Percentiles rank a stretch among this genome's conserved stretches.
phyloP scores from a whole-genome alignment of 2,329 filamentous ascomycete genomes.

The Exserohilum turcica region DNA sequence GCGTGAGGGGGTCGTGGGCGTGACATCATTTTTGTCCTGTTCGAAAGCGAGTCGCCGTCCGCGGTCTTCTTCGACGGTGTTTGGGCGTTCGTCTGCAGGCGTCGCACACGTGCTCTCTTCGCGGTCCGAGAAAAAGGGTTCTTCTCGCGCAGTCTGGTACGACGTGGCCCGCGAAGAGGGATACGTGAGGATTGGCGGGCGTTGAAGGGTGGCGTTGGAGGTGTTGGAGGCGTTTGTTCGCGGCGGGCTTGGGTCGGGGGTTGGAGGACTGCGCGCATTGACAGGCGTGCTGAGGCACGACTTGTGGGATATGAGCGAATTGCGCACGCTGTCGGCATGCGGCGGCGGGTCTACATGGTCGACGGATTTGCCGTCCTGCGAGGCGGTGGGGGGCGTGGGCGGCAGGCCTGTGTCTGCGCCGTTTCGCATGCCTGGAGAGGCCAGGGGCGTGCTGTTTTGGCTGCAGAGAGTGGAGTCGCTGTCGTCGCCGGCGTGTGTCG shows the following conservation, averaged over 20 bases:
- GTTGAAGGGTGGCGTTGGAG: conserved; percentile 28
- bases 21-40: conserved; percentile 35
- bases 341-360: conserved; percentile 31
- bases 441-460: conserved; percentile 35
- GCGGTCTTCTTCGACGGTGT: conserved; percentile 38
- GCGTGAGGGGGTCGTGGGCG: conserved; percentile 35
- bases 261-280: conserved; percentile 48
- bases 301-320: conserved; percentile 47
- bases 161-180: conserved; percentile 54
- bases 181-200: conserved; percentile 38
- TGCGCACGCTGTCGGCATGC: conserved; percentile 49
- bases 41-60: conserved; percentile 47
- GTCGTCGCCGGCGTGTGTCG: conserved; percentile 40
- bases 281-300: conserved; percentile 50
- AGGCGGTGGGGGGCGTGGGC: conserved; percentile 53
- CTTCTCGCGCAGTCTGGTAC: conserved; percentile 54
- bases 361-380: conserved; percentile 36
- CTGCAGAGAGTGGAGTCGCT: conserved; percentile 31
- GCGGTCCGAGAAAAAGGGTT: conserved; percentile 42
- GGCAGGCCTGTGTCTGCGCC: conserved; percentile 48
- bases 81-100: conserved; percentile 34
- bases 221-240: conserved; percentile 32
- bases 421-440: conserved; percentile 32
- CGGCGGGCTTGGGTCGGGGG: conserved; percentile 47
- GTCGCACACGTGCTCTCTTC: conserved; percentile 38